A percentile compares a stretch with the other conserved stretches of the same genome.
These are phyloP conservation scores for Mollisiaceae sp. DNA, from an alignment of 2,329 filamentous ascomycete genomes.

Conservation along the genomic window DNA sequence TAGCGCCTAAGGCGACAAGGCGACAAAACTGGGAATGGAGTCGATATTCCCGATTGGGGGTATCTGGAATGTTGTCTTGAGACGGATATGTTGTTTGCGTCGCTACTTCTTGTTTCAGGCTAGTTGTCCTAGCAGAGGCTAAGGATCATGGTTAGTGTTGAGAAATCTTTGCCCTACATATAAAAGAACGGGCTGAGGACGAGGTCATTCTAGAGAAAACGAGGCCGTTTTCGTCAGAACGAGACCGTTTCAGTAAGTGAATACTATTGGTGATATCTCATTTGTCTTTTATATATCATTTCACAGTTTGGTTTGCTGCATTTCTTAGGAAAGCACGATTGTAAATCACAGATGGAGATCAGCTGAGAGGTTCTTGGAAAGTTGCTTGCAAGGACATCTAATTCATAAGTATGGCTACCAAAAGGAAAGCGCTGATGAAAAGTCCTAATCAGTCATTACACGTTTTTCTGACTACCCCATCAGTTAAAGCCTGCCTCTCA, in stretches of 20 bases:
- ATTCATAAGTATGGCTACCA: conserved; percentile 19
- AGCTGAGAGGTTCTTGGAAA: not conserved
- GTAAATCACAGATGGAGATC: not conserved
- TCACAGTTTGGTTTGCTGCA: too few relatives aligned
- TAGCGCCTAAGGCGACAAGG: not conserved
- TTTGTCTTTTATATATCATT: too few relatives aligned
- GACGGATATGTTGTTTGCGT: not conserved
- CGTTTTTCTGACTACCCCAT: conserved; percentile 6
- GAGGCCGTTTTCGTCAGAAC: too few relatives aligned
- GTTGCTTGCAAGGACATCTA: conserved; percentile 12
- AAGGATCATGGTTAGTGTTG: too few relatives aligned
- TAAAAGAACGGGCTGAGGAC: too few relatives aligned
- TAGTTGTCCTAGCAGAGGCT: too few relatives aligned
- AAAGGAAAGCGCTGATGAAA: conserved; percentile 4
- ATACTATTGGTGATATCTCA: too few relatives aligned
- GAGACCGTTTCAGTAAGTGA: too few relatives aligned
- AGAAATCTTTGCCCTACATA: too few relatives aligned
- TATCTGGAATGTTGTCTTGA: not conserved
- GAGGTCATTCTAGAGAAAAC: too few relatives aligned
- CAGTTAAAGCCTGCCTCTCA: conserved; percentile 41
- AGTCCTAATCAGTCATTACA: conserved; percentile 16
- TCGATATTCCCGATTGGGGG: not conserved
- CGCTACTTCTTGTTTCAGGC: too few relatives aligned
- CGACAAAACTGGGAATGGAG: not conserved
- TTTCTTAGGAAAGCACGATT: too few relatives aligned